A percentile compares a stretch with the other conserved stretches of the same genome.
Conservation (phyloP, 495 filamentous ascomycete species). For the Hypomontagnella submonticulosa region DNA sequence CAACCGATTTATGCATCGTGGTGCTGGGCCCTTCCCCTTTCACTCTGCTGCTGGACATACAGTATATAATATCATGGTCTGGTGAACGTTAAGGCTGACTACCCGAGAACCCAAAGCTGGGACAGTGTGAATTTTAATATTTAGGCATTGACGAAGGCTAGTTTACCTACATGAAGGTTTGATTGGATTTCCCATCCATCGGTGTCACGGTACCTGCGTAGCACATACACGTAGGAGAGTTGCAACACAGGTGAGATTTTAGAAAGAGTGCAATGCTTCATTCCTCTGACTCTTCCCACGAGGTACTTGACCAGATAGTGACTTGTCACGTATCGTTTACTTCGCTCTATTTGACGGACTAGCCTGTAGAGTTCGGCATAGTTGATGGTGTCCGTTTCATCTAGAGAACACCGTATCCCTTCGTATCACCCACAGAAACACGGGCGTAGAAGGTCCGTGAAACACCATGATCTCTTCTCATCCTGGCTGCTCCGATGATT, state of each 20-base stretch:
- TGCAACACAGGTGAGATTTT: neutral
- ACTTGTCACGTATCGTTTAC: neutral
- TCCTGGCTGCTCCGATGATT: no score
- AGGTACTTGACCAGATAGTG: neutral
- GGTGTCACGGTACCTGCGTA: neutral
- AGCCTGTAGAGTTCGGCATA: neutral
- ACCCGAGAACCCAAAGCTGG: no score
- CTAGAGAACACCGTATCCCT: slow-evolving; percentile 1
- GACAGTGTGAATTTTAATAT: neutral
- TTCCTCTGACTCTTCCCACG: slow-evolving; percentile 1
- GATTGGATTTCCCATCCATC: neutral
- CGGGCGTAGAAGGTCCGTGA: no score
- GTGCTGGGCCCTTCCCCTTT: no score
- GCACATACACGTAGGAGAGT: neutral
- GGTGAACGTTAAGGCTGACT: no score
- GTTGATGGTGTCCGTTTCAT: slow-evolving; percentile 9
- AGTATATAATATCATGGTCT: no score
- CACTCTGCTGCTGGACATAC: no score
- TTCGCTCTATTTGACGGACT: neutral
- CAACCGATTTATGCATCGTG: no score
- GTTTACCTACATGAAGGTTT: neutral
- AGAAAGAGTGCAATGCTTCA: neutral
- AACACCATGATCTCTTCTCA: no score
- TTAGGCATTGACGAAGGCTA: neutral
- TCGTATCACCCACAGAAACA: neutral